These are phyloP conservation scores for Tulasnella sp. DNA, from an alignment of 768 basidiomycete genomes.

Conservation along the genomic window DNA sequence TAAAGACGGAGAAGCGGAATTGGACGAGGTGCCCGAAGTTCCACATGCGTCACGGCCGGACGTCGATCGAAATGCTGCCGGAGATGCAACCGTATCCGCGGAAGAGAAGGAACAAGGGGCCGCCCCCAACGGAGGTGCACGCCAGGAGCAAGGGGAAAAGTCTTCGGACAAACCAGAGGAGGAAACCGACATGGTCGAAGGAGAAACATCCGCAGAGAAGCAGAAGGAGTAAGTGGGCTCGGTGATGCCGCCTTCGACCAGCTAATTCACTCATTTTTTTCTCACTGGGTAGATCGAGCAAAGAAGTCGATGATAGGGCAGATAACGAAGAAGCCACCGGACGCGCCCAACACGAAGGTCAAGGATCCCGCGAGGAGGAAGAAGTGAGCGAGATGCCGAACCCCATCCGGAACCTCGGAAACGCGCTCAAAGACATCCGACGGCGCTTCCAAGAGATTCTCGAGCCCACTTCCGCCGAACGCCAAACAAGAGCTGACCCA, in stretches of 20 bases:
- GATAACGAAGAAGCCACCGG: slow-evolving; percentile 40
- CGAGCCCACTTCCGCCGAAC: slow-evolving; percentile 40
- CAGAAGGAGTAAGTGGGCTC: not conserved
- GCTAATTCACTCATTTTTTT: not conserved
- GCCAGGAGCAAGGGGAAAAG: slow-evolving; percentile 11
- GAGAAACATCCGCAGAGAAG: not conserved
- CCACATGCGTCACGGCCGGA: not conserved
- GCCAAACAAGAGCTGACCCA: slow-evolving; percentile 36
- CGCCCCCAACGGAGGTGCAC: slow-evolving; percentile 9
- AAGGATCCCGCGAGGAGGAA: not conserved
- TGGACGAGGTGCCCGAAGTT: not conserved
- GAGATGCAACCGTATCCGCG: slow-evolving; percentile 32
- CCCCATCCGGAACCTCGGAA: slow-evolving; percentile 75
- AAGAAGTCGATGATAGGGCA: slow-evolving; percentile 33
- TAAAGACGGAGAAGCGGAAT: slow-evolving; percentile 41
- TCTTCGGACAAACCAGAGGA: not conserved
- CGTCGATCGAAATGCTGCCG: slow-evolving; percentile 30
- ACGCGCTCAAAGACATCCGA: slow-evolving; percentile 74
- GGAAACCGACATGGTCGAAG: not conserved
- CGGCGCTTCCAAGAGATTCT: slow-evolving; percentile 83
- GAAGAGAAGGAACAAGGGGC: slow-evolving; percentile 17
- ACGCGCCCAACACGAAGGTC: slow-evolving; percentile 35
- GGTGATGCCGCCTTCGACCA: not conserved
- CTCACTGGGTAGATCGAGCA: slow-evolving; percentile 31
- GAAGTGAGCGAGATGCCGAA: slow-evolving; percentile 44